Conservation (phyloP, 2,329 filamentous ascomycete genomes). For the Sporothrix sp. region DNA sequence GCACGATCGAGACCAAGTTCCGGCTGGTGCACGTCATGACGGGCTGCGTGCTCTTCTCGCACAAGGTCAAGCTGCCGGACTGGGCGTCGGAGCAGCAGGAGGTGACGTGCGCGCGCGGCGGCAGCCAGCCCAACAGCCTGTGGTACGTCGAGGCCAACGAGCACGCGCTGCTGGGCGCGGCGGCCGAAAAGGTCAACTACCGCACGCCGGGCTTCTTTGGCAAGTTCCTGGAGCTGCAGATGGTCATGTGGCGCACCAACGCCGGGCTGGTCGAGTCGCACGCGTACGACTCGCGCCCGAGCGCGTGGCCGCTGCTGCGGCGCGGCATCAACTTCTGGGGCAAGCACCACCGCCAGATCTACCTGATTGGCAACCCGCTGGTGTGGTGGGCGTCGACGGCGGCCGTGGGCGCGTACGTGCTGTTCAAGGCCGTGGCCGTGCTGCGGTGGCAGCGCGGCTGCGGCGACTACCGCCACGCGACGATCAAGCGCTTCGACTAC, state of each 20-base stretch:
- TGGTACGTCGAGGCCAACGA: conserved; percentile 94
- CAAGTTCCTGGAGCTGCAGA: conserved; percentile 95
- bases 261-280: conserved; percentile 93
- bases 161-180: conserved; percentile 63
- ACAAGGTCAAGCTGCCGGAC: conserved; percentile 96
- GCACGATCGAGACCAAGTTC: conserved; percentile 96
- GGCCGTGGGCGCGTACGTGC: conserved; percentile 63
- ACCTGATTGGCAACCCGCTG: conserved; percentile 87
- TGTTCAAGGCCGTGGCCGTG: conserved; percentile 80
- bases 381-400: conserved; percentile 88
- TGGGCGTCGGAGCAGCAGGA: conserved; percentile 99
- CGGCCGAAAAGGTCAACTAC: conserved; percentile 93
- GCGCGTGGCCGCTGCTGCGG: conserved; percentile 82
- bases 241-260: conserved; percentile 98
- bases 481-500: conserved; percentile 96
- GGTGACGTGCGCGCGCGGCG: conserved; percentile 89
- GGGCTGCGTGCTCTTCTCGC: conserved; percentile 89
- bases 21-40: conserved; percentile 93
- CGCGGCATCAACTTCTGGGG: conserved; percentile 99
- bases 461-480: conserved; percentile 70
- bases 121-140: conserved; percentile 87
- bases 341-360: conserved; percentile 86
- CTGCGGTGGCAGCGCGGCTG: conserved; percentile 92
- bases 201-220: conserved; percentile 87
- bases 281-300: conserved; percentile 92